A percentile compares a stretch with the other conserved stretches of the same genome.
phyloP scores from a whole-genome alignment of 441 rosid genomes.

The Euphorbia celastroides region DNA sequence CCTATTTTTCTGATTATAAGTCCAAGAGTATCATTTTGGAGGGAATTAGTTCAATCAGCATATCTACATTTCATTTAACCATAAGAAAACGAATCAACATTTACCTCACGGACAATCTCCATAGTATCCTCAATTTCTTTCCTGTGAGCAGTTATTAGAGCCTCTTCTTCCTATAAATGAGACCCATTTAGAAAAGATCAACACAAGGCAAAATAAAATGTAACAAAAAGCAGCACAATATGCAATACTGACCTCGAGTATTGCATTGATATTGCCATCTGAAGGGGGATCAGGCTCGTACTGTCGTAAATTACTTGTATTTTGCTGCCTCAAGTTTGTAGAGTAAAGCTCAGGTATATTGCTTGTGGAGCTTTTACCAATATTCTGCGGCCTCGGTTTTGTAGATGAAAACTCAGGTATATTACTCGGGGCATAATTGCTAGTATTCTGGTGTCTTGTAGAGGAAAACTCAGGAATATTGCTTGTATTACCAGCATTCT shows the following conservation, averaged over 20 bases:
- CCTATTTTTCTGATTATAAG: too few species aligned
- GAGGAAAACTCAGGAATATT: conserved; percentile 44
- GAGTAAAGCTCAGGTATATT: conserved; percentile 44
- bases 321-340: conserved; percentile 40
- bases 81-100: conserved; percentile 11
- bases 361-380: conserved; percentile 32
- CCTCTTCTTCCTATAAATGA: conserved; percentile 79
- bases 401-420: conserved; percentile 41
- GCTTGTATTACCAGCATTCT: conserved; percentile 32
- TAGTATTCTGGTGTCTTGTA: conserved; percentile 36
- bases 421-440: conserved; percentile 35
- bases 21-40: not conserved
- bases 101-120: conserved; percentile 97
- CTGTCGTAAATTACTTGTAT: conserved; percentile 35
- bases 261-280: conserved; percentile 73
- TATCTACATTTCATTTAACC: not conserved
- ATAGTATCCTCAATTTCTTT: conserved; percentile 99
- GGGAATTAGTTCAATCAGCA: not conserved
- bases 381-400: conserved; percentile 38
- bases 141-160: conserved; percentile 84
- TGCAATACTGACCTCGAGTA: conserved; percentile 66
- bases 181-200: not conserved
- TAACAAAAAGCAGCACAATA: not conserved
- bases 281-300: conserved; percentile 45
- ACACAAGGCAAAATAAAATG: not conserved